Base-by-base conservation (phyloP, 139 green algal species). In the Cymbomonas tetramitiformis region DNA sequence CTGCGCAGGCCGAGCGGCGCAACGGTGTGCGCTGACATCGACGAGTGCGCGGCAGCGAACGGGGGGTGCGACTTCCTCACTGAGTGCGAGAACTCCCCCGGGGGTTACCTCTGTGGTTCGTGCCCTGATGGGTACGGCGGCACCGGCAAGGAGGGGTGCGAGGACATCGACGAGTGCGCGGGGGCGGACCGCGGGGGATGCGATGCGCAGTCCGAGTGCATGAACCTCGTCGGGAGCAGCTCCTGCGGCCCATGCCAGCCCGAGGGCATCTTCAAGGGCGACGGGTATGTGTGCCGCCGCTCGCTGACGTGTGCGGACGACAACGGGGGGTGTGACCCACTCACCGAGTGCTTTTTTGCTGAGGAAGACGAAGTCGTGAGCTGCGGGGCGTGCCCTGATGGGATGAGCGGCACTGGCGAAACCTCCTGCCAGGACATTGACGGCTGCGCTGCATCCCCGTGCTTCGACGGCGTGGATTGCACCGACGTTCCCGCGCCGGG, bases 301-400 rank as follows among this genome's bases (percentile, higher is more conserved):
- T n/a, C n/a, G n/a, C n/a, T 6, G 7, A 34, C 25, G 26, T 15
- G 25, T 28, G 15, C 25, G 26, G 15, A 9, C 10, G 30, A 58
- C 5, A 47, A 58, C 51, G 51, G 51, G 29, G 51, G 26, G 5
- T 58, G 51, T 15, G 30, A 58, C 30, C 8, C 51, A 6, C 29
- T 47, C 6, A 33, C 30, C 3, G 46, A 31, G 21, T 58, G 51
- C 51, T 30, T 33, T n/a, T 15, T 47, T 15, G 3, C 4, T 12
- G 4, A 44, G 9, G 51, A 25, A 15, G 51, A 19, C 18, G 4
- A 31, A n/a, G n/a, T n/a, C 19, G 51, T 25, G 18, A 4, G n/a
- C n/a, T 52, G 44, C 44, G 44, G 44, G 9, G n/a, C 44, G 44
- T 52, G 44, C 15, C 44, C 44, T n/a, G 9, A n/a, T 24, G 44